phyloP scores from a whole-genome alignment of 176 grass and related monocot species.

The Raddia distichophylla region DNA sequence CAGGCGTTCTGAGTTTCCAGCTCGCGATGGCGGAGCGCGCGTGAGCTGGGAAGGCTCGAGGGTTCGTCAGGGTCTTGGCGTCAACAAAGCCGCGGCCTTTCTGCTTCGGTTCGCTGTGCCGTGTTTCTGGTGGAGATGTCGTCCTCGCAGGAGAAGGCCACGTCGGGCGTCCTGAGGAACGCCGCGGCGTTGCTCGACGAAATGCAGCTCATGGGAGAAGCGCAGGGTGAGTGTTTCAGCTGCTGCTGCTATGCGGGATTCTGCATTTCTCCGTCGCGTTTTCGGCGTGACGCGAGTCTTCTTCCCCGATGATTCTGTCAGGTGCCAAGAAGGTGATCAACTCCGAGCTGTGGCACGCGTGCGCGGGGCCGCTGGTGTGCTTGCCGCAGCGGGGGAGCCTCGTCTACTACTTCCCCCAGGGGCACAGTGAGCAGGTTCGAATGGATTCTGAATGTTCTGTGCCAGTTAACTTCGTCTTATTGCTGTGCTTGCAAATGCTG shows the following conservation, averaged over 20 bases:
- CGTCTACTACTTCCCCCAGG: conserved; percentile 92
- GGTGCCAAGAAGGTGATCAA: conserved; percentile 88
- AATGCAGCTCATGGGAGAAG: conserved; percentile 92
- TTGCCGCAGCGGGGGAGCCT: conserved; percentile 86
- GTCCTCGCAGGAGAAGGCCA: conserved; percentile 61
- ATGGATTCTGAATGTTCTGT: too few species aligned
- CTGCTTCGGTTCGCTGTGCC: too few species aligned
- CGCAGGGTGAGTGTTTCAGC: conserved; percentile 51
- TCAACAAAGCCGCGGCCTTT: neutral
- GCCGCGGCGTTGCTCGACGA: conserved; percentile 81
- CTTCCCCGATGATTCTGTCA: conserved; percentile 12
- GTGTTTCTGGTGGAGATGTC: conserved; percentile 57
- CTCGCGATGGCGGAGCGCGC: too few species aligned
- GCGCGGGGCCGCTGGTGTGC: conserved; percentile 86
- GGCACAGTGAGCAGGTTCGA: conserved; percentile 93
- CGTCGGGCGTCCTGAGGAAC: conserved; percentile 58
- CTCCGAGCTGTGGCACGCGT: conserved; percentile 97
- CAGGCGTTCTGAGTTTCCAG: too few species aligned
- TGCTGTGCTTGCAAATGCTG: conserved; percentile 37
- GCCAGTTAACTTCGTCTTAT: too few species aligned
- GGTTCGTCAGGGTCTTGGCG: too few species aligned
- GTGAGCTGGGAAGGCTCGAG: too few species aligned
- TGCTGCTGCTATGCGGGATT: neutral
- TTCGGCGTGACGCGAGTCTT: conserved; percentile 16
- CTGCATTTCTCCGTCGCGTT: neutral